A percentile compares a stretch with the other conserved stretches of the same genome.
These are phyloP conservation scores for Leptodontidium sp. DNA, from an alignment of 2,329 filamentous ascomycete genomes.

Conservation along the genomic window DNA sequence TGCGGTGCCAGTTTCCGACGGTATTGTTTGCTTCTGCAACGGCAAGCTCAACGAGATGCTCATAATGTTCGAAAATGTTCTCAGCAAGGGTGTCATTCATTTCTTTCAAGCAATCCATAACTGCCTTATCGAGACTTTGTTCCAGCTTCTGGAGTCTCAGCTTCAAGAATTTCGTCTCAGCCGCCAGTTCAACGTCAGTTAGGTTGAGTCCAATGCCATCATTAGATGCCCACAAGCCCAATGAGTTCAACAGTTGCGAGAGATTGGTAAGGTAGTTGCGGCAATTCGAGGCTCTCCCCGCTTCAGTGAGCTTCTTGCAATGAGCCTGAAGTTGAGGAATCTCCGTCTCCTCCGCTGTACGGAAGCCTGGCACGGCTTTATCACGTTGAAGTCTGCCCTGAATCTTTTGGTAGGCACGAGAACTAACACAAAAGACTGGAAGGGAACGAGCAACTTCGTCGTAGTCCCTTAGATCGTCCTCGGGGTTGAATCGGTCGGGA, in stretches of 20 bases:
- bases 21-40: conserved; percentile 48
- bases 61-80: conserved; percentile 56
- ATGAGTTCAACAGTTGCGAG: conserved; percentile 59
- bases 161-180: conserved; percentile 50
- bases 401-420: conserved; percentile 21
- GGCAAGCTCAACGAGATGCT: conserved; percentile 51
- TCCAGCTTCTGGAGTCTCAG: conserved; percentile 51
- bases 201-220: conserved; percentile 52
- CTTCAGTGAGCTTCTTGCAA: conserved; percentile 64
- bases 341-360: conserved; percentile 15
- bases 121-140: conserved; percentile 51
- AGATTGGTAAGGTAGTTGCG: conserved; percentile 60
- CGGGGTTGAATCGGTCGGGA: conserved; percentile 56
- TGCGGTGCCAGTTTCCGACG: conserved; percentile 51
- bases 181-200: conserved; percentile 50
- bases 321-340: conserved; percentile 49
- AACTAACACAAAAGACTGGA: conserved; percentile 19
- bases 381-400: conserved; percentile 21
- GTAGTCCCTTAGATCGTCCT: conserved; percentile 53
- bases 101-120: conserved; percentile 50
- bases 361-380: conserved; percentile 16
- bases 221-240: conserved; percentile 59
- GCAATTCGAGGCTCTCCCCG: conserved; percentile 53
- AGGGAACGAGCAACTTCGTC: conserved; percentile 11
- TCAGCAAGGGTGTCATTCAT: conserved; percentile 52